Percentiles rank a stretch among this genome's conserved stretches.
Evolutionary conservation across 495 filamentous ascomycete species (phyloP).

Genomic region (Podospora appendiculata): DNA sequence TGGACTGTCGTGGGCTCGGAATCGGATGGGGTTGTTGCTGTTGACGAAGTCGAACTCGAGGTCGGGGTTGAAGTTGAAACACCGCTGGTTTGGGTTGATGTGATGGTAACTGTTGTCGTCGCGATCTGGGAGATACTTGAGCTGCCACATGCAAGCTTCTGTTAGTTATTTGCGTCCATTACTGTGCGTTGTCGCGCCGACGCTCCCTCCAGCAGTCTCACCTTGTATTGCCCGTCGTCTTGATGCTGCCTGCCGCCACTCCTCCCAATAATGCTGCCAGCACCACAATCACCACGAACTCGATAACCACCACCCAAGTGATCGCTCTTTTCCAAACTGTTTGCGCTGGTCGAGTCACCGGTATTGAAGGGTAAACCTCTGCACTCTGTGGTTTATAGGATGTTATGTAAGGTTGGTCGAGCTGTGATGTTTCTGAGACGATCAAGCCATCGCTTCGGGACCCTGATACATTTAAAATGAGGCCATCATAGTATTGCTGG

Average conservation of each 20-base stretch:
- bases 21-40: neutral
- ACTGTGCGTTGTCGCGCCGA: neutral
- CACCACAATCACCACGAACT: slow-evolving; percentile 4
- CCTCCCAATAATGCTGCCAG: slow-evolving; percentile 15
- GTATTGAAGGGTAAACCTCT: too few relatives aligned
- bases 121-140: neutral
- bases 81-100: neutral
- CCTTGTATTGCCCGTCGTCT: slow-evolving; percentile 4
- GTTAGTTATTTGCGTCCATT: neutral
- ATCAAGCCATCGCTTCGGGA: too few relatives aligned
- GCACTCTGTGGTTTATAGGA: too few relatives aligned
- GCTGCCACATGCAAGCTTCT: neutral
- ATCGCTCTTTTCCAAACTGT: slow-evolving; percentile 1
- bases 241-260: slow-evolving; percentile 10
- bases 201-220: neutral
- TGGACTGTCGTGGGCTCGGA: neutral
- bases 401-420: too few relatives aligned
- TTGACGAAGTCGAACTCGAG: neutral
- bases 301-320: slow-evolving; percentile 9
- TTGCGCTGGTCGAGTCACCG: too few relatives aligned
- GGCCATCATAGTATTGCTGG: too few relatives aligned
- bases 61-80: neutral
- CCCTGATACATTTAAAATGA: too few relatives aligned
- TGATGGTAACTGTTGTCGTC: neutral
- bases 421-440: too few relatives aligned